Base-by-base conservation (phyloP, 2,329 filamentous ascomycete genomes). In the Orbilia brochopaga region DNA sequence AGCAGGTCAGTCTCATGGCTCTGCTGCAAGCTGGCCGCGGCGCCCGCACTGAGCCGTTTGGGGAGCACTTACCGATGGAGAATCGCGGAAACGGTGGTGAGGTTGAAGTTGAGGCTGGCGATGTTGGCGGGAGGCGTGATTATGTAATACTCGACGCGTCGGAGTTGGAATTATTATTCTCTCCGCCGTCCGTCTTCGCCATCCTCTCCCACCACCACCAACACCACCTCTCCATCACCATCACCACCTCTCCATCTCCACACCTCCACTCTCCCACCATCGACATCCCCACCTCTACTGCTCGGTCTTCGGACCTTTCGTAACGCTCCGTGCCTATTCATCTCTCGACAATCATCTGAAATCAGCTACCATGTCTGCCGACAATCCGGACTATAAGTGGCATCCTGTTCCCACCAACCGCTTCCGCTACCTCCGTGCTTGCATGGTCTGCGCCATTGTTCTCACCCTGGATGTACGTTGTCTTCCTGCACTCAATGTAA, bases 381-480 rank as follows among this genome's bases (percentile, higher is more conserved):
- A 48, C 15, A 65, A 65, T 21, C 67, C 60, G 1, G 69, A 63
- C 27, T 73, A 73, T 62, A 63, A 54, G 27, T 73, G 70, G 70
- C 37, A 32, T 13, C 27, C 55, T 69, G 81, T 80, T 75, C 81
- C 82, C 76, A 82, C 83, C 64, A 89, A 87, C 79, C 90, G 94
- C 81, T 87, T 89, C 82, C 90, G 92, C 81, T 88, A 90, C 79
- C 86, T 96, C 76, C 92, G 94, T 81, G 94, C 94, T 78, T 99
- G 94, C 84, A 97, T 99, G 92, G 91, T 97, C 76, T 99, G 94
- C 86, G 93, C 91, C 61, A 90, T 97, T 79, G 91, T 97, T 75
- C 91, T 93, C 83, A 88, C 90, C 73, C 87, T 88, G 78, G 84
- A 84, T 75, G 90, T 92, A 82, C 76, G 85, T 79, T 53, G 32